phyloP scores from a whole-genome alignment of 768 basidiomycete genomes.

The Clathrus columnatus region DNA sequence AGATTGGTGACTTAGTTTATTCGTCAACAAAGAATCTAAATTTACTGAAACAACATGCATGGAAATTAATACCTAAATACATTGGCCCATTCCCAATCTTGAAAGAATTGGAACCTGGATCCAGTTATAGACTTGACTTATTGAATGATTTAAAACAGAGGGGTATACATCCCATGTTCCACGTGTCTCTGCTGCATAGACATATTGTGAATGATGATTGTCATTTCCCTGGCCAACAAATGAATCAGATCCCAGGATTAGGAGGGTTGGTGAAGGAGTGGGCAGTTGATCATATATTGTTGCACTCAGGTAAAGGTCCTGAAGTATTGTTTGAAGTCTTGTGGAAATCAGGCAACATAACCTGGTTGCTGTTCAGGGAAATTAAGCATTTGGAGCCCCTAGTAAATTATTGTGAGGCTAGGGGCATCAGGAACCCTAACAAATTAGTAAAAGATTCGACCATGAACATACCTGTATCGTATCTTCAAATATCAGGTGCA shows the following conservation, averaged over 20 bases:
- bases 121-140: slow-evolving; percentile 20
- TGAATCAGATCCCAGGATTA: slow-evolving; percentile 18
- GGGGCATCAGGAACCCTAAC: no score
- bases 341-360: slow-evolving; percentile 27
- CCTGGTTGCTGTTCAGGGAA: slow-evolving; percentile 25
- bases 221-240: slow-evolving; percentile 21
- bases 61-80: slow-evolving; percentile 29
- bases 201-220: slow-evolving; percentile 29
- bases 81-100: slow-evolving; percentile 26
- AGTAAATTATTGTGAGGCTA: no score
- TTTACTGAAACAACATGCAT: slow-evolving; percentile 22
- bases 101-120: slow-evolving; percentile 12
- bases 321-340: slow-evolving; percentile 23
- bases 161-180: slow-evolving; percentile 26
- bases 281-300: slow-evolving; percentile 19
- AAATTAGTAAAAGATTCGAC: no score
- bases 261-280: slow-evolving; percentile 19
- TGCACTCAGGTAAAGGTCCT: slow-evolving; percentile 20
- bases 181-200: slow-evolving; percentile 22
- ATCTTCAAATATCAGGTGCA: no score
- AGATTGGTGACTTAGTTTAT: slow-evolving; percentile 24
- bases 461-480: no score
- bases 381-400: slow-evolving; percentile 17
- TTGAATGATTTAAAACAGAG: slow-evolving; percentile 18
- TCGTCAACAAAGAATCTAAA: slow-evolving; percentile 28